Evolutionary conservation across 495 filamentous ascomycete species (phyloP).

Genomic region (Cercophora samala): DNA sequence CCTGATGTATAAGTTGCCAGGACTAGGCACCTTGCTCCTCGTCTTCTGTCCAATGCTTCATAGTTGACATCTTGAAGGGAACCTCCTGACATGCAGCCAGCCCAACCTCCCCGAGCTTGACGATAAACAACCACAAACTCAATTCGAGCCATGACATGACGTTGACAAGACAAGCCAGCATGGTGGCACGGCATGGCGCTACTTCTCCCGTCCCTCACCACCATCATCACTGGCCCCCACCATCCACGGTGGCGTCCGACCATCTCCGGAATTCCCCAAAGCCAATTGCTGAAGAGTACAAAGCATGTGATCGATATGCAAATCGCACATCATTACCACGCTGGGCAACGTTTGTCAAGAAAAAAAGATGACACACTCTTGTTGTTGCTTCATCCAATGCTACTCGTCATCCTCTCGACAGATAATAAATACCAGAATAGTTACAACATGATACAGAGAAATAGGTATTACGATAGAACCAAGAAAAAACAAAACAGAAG

Average conservation of each 20-base stretch:
- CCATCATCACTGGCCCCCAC: background rate
- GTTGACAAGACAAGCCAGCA: background rate
- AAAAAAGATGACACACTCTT: background rate
- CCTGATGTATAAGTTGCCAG: background rate
- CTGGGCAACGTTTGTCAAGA: background rate
- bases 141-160: background rate
- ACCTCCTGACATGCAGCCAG: background rate
- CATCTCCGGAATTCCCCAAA: background rate
- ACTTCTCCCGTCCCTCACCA: background rate
- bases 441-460: background rate
- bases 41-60: background rate
- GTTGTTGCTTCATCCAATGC: background rate
- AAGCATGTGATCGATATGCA: background rate
- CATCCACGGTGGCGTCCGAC: background rate
- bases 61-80: background rate
- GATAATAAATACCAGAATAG: background rate
- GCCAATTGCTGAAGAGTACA: background rate
- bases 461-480: constrained; percentile 1
- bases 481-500: background rate
- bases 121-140: background rate
- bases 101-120: background rate
- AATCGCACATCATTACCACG: background rate
- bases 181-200: background rate
- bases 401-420: background rate
- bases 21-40: background rate